These are phyloP conservation scores for Rhodotorula sp. DNA, from an alignment of 1,284 basidiomycete genomes.

Conservation along the genomic window DNA sequence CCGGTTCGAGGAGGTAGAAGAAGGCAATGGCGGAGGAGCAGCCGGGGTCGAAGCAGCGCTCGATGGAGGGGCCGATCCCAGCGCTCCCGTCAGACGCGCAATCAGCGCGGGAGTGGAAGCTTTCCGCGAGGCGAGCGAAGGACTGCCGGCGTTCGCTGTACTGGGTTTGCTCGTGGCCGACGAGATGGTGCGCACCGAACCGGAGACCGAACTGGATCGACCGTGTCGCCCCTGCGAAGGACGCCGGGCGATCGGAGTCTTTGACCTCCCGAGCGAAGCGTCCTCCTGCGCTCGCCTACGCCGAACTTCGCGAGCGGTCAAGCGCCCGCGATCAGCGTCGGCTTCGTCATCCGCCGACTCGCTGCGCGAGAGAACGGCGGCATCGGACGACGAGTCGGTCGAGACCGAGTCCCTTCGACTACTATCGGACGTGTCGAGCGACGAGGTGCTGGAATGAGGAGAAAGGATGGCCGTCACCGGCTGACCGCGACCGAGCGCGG, in stretches of 20 bases:
- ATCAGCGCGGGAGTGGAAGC: constrained; percentile 37
- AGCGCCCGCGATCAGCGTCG: constrained; percentile 8
- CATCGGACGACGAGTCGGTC: not conserved
- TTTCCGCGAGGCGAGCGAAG: constrained; percentile 13
- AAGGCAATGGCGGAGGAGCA: not conserved
- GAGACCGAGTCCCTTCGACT: not conserved
- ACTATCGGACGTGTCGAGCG: not conserved
- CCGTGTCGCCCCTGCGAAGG: not conserved
- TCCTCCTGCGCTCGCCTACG: not conserved
- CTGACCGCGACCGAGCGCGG: not conserved
- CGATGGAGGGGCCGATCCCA: not conserved
- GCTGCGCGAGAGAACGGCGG: not conserved
- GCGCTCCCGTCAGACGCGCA: constrained; percentile 26
- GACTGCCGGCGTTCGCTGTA: not conserved
- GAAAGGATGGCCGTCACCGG: not conserved
- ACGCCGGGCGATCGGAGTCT: constrained; percentile 21
- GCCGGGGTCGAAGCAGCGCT: not conserved
- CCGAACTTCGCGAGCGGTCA: not conserved
- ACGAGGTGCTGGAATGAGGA: not conserved
- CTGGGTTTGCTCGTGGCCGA: not conserved
- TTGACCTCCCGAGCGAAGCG: constrained; percentile 6
- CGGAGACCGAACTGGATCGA: constrained; percentile 7
- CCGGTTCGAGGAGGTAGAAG: not conserved
- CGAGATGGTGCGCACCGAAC: constrained; percentile 14
- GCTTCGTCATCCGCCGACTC: not conserved